Evolutionary conservation across 805 yeast genomes (phyloP).

Genomic region (Jamesozyma piceae): DNA sequence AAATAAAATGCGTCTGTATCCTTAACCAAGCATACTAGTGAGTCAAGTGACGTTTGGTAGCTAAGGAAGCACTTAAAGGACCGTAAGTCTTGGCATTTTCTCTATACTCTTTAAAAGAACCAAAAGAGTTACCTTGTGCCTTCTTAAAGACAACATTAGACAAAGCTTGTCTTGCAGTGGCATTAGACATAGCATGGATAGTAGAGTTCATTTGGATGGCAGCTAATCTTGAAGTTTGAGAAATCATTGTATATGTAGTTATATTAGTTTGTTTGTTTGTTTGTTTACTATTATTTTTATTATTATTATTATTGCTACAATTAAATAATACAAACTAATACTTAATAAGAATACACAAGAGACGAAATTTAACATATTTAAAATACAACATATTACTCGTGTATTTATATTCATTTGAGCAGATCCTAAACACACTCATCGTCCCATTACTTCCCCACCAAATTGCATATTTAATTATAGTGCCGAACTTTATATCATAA

Average conservation of each 20-base stretch:
- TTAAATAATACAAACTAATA: no score
- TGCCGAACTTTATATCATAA: no score
- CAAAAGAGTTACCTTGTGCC: constrained; percentile 29
- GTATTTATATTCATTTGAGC: not conserved
- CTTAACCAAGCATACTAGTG: no score
- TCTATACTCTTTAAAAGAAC: constrained; percentile 32
- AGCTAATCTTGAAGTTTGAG: constrained; percentile 9
- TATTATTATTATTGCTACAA: no score
- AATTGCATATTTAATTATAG: no score
- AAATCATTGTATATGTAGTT: constrained; percentile 6
- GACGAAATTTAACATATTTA: no score
- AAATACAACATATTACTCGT: no score
- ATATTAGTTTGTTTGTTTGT: not conserved
- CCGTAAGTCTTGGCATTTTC: constrained; percentile 33
- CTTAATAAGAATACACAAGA: no score
- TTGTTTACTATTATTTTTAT: no score
- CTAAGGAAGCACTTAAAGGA: constrained; percentile 27
- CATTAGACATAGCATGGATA: not conserved
- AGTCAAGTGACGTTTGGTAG: constrained; percentile 16
- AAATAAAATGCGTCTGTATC: no score
- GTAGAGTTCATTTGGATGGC: constrained; percentile 2
- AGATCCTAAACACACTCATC: not conserved
- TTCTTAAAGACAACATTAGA: constrained; percentile 6
- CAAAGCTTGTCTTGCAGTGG: not conserved
- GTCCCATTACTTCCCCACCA: no score